These are phyloP conservation scores for Coemansia sp. DNA, from an alignment of 192 early-diverging fungal species.

Conservation along the genomic window DNA sequence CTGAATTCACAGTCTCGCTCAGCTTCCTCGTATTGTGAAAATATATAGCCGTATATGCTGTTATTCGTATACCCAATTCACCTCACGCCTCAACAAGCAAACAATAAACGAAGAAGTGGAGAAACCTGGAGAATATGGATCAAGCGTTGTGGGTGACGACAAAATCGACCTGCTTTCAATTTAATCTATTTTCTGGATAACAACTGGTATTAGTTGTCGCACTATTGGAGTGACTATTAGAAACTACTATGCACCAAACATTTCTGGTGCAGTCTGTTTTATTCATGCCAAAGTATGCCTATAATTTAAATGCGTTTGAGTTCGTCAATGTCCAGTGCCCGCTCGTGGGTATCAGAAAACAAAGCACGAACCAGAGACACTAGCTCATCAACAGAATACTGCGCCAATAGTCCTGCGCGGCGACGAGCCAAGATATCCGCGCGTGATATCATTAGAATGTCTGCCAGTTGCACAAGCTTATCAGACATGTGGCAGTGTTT, in stretches of 20 bases:
- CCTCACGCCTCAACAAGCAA: not conserved
- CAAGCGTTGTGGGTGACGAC: not conserved
- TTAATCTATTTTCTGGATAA: not conserved
- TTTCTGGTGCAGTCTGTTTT: too few species aligned
- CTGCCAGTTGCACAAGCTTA: constrained; percentile 38
- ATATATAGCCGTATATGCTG: not conserved
- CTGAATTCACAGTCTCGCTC: not conserved
- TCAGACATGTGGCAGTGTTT: constrained; percentile 16
- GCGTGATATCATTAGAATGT: constrained; percentile 41
- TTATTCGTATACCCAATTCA: not conserved
- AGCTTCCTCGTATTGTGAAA: not conserved
- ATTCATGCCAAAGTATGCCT: not conserved
- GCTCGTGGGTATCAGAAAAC: constrained; percentile 38
- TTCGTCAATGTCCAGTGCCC: constrained; percentile 26
- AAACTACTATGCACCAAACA: too few species aligned
- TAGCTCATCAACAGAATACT: constrained; percentile 35
- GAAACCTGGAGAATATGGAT: not conserved
- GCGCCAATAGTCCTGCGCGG: constrained; percentile 34
- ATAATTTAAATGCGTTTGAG: constrained; percentile 12
- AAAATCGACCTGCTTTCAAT: not conserved
- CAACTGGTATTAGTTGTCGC: too few species aligned
- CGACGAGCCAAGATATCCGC: constrained; percentile 46
- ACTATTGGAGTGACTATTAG: too few species aligned
- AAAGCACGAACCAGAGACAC: constrained; percentile 26
- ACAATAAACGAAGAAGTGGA: not conserved